A percentile compares a stretch with the other conserved stretches of the same genome.
Conservation (phyloP, 2,329 filamentous ascomycete genomes). For the Tolypocladium cylindrosporum region DNA sequence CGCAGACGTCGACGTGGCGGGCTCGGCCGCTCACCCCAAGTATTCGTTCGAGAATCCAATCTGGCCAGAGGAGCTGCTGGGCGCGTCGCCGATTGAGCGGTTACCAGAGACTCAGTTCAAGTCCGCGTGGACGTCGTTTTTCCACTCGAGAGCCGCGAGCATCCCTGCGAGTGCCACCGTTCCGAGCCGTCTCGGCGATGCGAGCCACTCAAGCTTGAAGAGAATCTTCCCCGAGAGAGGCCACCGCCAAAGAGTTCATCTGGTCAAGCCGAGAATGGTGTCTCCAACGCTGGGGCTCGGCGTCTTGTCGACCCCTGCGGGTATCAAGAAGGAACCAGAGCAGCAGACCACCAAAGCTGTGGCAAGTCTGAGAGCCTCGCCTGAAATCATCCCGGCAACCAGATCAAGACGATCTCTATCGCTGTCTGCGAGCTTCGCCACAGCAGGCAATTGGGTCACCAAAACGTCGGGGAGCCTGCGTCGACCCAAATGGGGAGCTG, state of each 20-base stretch:
- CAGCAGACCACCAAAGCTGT: conserved; percentile 4
- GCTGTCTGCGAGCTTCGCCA: conserved; percentile 49
- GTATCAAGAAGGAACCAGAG: conserved; percentile 12
- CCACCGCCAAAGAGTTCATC: conserved; percentile 16
- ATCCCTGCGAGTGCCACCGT: conserved; percentile 10
- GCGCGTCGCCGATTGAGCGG: conserved; percentile 14
- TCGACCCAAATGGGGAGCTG: conserved; percentile 39
- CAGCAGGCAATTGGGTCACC: conserved; percentile 46
- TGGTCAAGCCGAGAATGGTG: conserved; percentile 27
- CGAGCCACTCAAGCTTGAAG: conserved; percentile 12
- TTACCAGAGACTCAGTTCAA: conserved; percentile 6
- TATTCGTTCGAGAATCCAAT: conserved; percentile 26
- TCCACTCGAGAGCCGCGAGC: conserved; percentile 33
- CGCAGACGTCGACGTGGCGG: conserved; percentile 16
- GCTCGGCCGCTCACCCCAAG: conserved; percentile 14
- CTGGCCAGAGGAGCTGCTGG: conserved; percentile 17
- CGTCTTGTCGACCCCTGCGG: conserved; percentile 12
- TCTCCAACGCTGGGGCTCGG: conserved; percentile 13
- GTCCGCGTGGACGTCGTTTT: conserved; percentile 44
- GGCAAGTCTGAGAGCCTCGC: conserved; percentile 11
- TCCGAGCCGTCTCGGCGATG: conserved; percentile 15
- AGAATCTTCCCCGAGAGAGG: conserved; percentile 16
- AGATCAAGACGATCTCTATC: conserved; percentile 44
- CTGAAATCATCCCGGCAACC: conserved; percentile 29
- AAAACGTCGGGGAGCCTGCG: conserved; percentile 44